These are phyloP conservation scores for Diaporthe sp. DNA, from an alignment of 2,329 filamentous ascomycete genomes.

Conservation along the genomic window DNA sequence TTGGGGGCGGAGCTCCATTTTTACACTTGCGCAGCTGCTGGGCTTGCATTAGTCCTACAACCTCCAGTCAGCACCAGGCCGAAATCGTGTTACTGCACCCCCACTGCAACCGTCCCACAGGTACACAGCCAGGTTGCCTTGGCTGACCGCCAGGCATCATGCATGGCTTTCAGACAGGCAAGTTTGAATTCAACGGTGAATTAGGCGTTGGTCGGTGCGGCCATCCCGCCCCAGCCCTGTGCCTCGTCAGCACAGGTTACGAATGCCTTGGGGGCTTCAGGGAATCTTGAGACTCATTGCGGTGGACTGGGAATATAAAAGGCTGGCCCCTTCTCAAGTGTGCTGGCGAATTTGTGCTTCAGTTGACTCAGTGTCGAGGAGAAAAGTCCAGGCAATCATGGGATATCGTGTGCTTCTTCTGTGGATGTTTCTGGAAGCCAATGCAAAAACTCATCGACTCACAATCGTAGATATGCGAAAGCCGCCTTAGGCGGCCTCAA, in stretches of 20 bases:
- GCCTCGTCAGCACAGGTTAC: not conserved
- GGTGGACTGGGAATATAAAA: not conserved
- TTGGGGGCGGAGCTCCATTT: conserved; percentile 22
- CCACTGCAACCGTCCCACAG: not conserved
- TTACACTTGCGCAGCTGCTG: not conserved
- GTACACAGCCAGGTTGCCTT: conserved; percentile 27
- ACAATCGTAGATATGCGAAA: not conserved
- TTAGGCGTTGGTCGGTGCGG: no score
- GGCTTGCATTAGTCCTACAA: not conserved
- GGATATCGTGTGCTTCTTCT: not conserved
- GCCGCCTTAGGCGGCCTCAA: not conserved
- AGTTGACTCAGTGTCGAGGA: not conserved
- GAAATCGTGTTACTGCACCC: conserved; percentile 8
- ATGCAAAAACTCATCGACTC: not conserved
- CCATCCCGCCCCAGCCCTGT: not conserved
- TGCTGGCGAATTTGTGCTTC: no score
- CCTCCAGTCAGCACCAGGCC: not conserved
- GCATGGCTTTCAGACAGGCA: not conserved
- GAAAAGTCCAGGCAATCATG: not conserved
- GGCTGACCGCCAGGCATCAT: conserved; percentile 1
- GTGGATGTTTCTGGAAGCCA: not conserved
- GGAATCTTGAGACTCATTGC: not conserved
- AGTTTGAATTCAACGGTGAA: not conserved
- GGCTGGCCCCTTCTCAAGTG: not conserved
- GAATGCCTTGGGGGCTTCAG: not conserved